Conservation (phyloP, 805 yeast species). For the Cyberlindnera xishuangbannaensis region DNA sequence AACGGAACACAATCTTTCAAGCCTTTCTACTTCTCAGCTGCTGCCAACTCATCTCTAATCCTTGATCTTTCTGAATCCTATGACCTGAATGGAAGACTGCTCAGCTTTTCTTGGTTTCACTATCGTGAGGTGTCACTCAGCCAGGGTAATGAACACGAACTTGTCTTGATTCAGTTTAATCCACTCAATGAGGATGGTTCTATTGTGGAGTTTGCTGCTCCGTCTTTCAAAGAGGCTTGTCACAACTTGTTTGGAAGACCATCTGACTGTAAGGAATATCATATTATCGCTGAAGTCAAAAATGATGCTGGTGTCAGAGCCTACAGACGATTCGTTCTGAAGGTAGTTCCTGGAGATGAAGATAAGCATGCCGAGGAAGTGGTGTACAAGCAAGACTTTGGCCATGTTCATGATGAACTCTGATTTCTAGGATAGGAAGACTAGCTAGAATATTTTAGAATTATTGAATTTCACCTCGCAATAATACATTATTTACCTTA, state of each 20-base stretch:
- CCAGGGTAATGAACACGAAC: conserved; percentile 19
- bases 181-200: conserved; percentile 11
- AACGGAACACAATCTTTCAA: conserved; percentile 18
- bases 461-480: too few species aligned
- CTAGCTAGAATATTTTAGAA: too few species aligned
- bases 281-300: conserved; percentile 22
- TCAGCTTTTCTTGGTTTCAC: conserved; percentile 21
- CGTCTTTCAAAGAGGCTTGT: conserved; percentile 13
- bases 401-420: too few species aligned
- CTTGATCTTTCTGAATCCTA: conserved; percentile 24
- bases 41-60: conserved; percentile 11
- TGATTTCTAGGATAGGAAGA: too few species aligned
- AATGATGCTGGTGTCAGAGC: conserved; percentile 2
- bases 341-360: conserved; percentile 4
- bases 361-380: too few species aligned
- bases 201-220: conserved; percentile 13
- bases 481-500: too few species aligned
- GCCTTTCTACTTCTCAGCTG: conserved; percentile 16
- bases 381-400: too few species aligned
- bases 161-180: conserved; percentile 17
- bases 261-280: conserved; percentile 17
- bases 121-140: conserved; percentile 21
- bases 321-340: neutral
- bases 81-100: conserved; percentile 14
- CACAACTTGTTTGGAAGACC: neutral